phyloP scores from a whole-genome alignment of 495 filamentous ascomycete genomes.

The Penicillium angulare region DNA sequence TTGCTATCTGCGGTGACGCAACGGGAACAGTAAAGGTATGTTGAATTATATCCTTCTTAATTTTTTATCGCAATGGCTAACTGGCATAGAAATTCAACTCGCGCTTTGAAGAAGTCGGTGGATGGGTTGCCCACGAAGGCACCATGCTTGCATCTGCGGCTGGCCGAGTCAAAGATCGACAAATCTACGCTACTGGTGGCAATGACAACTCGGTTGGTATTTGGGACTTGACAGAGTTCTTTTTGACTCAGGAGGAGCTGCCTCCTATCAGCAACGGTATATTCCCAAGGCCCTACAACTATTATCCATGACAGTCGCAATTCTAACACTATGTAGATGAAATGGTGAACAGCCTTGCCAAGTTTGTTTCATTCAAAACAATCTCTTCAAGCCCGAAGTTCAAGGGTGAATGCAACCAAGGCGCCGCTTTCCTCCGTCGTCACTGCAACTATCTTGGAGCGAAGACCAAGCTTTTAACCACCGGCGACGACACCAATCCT shows the following conservation, averaged over 20 bases:
- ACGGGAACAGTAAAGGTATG: constrained; percentile 77
- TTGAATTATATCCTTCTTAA: background rate
- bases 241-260: constrained; percentile 37
- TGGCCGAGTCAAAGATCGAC: constrained; percentile 61
- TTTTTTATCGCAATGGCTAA: constrained; percentile 3
- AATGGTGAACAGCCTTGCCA: constrained; percentile 75
- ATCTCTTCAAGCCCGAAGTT: constrained; percentile 82
- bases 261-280: constrained; percentile 60
- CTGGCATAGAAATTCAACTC: constrained; percentile 71
- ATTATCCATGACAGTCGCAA: too few species aligned
- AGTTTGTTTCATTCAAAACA: constrained; percentile 87
- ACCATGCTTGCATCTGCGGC: constrained; percentile 85
- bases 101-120: constrained; percentile 77
- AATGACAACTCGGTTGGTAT: constrained; percentile 87
- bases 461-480: constrained; percentile 78
- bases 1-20: constrained; percentile 79
- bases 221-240: constrained; percentile 73
- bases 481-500: constrained; percentile 74
- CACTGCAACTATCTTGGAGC: constrained; percentile 90
- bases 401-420: constrained; percentile 85
- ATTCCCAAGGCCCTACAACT: background rate
- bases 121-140: constrained; percentile 83
- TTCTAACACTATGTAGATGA: constrained; percentile 53
- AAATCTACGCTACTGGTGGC: constrained; percentile 88
- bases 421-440: constrained; percentile 82